These are phyloP conservation scores for Gleditsia sinensis DNA, from an alignment of 306 rosid species.

Conservation along the genomic window DNA sequence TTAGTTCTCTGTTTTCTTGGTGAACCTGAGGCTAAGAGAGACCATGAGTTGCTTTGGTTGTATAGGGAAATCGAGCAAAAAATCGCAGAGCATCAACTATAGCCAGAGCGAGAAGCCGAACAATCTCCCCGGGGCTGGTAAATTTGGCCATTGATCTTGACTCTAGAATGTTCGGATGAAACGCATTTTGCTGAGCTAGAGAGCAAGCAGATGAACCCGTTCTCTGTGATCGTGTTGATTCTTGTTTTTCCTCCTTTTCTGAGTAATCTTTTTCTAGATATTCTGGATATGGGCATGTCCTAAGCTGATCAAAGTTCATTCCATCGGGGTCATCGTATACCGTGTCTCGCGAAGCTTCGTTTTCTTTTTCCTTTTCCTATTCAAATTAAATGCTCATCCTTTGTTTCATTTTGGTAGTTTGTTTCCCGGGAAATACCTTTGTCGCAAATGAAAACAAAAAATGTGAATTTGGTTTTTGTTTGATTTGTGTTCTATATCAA, in stretches of 20 bases:
- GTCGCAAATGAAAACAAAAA: constrained; percentile 13
- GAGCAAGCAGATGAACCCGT: constrained; percentile 21
- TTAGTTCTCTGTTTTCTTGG: not conserved
- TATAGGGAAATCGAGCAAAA: constrained; percentile 46
- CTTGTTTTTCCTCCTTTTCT: not conserved
- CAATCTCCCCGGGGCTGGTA: constrained; percentile 51
- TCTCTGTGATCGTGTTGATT: constrained; percentile 25
- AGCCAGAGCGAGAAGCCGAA: constrained; percentile 31
- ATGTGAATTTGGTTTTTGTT: not conserved
- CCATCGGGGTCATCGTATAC: constrained; percentile 19
- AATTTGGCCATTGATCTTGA: constrained; percentile 9
- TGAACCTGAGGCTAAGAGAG: constrained; percentile 36
- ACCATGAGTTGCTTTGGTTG: constrained; percentile 82
- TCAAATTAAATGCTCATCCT: not conserved
- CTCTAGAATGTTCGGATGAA: not conserved
- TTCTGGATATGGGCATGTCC: constrained; percentile 26
- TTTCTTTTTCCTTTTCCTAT: not conserved
- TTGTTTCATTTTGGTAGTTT: not conserved
- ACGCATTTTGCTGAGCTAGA: not conserved
- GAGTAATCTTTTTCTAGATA: not conserved
- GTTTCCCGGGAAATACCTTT: not conserved
- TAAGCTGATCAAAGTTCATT: constrained; percentile 19
- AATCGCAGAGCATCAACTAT: constrained; percentile 33
- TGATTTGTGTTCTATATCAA: not conserved
- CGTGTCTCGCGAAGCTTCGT: not conserved